Percentiles rank a stretch among this genome's conserved stretches.
phyloP scores from a whole-genome alignment of 2,329 filamentous ascomycete genomes.

The Aspergillus neoniger region DNA sequence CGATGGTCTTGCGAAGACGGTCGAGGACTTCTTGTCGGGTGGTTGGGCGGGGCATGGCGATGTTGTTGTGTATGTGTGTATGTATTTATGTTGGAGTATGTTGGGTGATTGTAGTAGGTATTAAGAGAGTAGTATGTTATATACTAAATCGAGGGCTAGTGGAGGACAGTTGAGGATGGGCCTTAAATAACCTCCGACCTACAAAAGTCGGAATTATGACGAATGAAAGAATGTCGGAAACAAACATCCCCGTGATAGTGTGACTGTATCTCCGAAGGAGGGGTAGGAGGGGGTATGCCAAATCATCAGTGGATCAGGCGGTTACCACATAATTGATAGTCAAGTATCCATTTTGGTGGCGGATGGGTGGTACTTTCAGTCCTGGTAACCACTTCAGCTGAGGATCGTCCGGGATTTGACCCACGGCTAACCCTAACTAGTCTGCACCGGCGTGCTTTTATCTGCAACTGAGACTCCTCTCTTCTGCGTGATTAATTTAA shows the following conservation, averaged over 20 bases:
- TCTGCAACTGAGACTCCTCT: too few species aligned
- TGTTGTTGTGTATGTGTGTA: not conserved
- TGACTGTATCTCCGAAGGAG: not conserved
- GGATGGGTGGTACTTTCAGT: too few species aligned
- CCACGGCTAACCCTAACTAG: not conserved
- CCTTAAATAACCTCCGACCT: too few species aligned
- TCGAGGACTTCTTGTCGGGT: conserved; percentile 59
- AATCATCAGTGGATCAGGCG: not conserved
- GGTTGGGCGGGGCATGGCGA: conserved; percentile 59
- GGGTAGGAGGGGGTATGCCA: not conserved
- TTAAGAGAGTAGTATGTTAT: not conserved
- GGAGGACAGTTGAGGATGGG: too few species aligned
- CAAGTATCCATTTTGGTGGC: too few species aligned
- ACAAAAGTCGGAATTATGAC: too few species aligned
- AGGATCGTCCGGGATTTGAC: not conserved
- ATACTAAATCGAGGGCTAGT: too few species aligned
- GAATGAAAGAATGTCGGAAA: too few species aligned
- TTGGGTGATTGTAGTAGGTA: not conserved
- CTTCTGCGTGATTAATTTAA: not conserved
- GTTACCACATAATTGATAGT: too few species aligned
- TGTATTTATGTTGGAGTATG: not conserved
- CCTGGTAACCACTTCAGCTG: not conserved
- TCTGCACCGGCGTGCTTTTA: too few species aligned
- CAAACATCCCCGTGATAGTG: too few species aligned
- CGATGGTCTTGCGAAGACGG: conserved; percentile 56